These are phyloP conservation scores for Alternaria arbusti DNA, from an alignment of 2,329 filamentous ascomycete genomes.

Conservation along the genomic window DNA sequence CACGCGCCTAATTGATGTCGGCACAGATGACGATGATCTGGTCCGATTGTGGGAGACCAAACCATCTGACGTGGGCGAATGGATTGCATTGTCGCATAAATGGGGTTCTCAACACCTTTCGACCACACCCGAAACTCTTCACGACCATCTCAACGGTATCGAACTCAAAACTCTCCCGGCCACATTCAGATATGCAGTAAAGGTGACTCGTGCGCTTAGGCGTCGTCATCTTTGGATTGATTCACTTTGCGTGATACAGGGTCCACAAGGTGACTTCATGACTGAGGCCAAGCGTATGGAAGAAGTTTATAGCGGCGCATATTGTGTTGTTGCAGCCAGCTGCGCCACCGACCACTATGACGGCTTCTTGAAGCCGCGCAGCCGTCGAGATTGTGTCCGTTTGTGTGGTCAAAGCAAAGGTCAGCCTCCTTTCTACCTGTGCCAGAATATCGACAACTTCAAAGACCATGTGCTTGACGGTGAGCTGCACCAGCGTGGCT, in stretches of 20 bases:
- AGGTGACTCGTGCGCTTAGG: conserved; percentile 19
- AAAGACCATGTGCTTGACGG: conserved; percentile 23
- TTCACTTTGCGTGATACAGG: conserved; percentile 35
- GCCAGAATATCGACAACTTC: conserved; percentile 32
- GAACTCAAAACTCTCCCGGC: conserved; percentile 5
- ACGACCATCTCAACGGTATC: neutral
- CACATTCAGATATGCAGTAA: conserved; percentile 30
- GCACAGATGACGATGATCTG: neutral
- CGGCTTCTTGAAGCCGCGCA: conserved; percentile 19
- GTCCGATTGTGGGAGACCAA: conserved; percentile 6
- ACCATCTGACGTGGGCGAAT: neutral
- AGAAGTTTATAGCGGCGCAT: conserved; percentile 29
- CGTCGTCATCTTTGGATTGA: conserved; percentile 39
- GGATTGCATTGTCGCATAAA: conserved; percentile 23
- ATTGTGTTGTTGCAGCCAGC: conserved; percentile 31
- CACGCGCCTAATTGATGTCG: conserved; percentile 18
- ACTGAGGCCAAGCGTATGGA: conserved; percentile 30
- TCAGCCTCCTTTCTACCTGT: conserved; percentile 10
- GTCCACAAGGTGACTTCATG: conserved; percentile 24
- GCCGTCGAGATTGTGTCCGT: neutral
- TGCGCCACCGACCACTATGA: neutral
- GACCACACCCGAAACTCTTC: conserved; percentile 4
- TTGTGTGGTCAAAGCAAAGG: neutral
- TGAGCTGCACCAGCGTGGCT: conserved; percentile 26
- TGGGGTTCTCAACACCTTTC: conserved; percentile 19